phyloP scores from a whole-genome alignment of 2,329 filamentous ascomycete species.

The Lomentospora prolificans region DNA sequence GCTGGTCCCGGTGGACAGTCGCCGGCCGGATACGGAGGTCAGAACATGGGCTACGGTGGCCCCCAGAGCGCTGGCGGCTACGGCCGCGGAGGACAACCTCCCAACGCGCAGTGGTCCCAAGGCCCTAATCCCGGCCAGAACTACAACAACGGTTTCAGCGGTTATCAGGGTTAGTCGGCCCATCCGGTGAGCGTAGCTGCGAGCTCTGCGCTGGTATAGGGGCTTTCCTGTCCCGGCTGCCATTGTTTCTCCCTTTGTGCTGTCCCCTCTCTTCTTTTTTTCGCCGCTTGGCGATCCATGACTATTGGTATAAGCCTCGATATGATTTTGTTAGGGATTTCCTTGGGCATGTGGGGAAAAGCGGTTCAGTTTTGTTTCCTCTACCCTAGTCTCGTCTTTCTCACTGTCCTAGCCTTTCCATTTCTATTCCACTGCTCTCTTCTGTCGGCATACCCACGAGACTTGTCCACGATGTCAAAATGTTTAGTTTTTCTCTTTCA shows the following conservation, averaged over 20 bases:
- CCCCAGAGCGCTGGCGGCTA: conserved; percentile 74
- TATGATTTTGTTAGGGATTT: conserved; percentile 4
- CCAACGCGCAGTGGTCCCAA: conserved; percentile 46
- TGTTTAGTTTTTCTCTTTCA: conserved; percentile 11
- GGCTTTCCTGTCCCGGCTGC: too few species aligned
- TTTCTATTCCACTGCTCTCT: conserved; percentile 17
- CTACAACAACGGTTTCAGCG: conserved; percentile 52
- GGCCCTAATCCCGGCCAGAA: conserved; percentile 40
- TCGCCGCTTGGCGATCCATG: conserved; percentile 3
- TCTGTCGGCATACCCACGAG: conserved; percentile 12
- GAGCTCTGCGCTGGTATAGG: too few species aligned
- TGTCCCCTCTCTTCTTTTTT: conserved; percentile 6
- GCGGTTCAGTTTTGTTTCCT: conserved; percentile 11
- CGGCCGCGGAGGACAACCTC: conserved; percentile 60
- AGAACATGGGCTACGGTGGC: conserved; percentile 61
- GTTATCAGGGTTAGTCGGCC: conserved; percentile 48
- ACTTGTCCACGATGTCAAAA: conserved; percentile 17
- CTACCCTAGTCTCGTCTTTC: conserved; percentile 15
- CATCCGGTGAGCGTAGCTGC: background rate
- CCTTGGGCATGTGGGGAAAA: conserved; percentile 7
- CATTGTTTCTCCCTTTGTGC: background rate
- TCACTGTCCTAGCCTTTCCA: conserved; percentile 8
- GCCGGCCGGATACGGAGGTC: conserved; percentile 52
- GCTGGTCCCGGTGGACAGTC: conserved; percentile 52
- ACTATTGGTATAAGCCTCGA: background rate